Evolutionary conservation across 1,139 yeast genomes (phyloP).

Genomic region (Zhuliangozyma blackwelliae): DNA sequence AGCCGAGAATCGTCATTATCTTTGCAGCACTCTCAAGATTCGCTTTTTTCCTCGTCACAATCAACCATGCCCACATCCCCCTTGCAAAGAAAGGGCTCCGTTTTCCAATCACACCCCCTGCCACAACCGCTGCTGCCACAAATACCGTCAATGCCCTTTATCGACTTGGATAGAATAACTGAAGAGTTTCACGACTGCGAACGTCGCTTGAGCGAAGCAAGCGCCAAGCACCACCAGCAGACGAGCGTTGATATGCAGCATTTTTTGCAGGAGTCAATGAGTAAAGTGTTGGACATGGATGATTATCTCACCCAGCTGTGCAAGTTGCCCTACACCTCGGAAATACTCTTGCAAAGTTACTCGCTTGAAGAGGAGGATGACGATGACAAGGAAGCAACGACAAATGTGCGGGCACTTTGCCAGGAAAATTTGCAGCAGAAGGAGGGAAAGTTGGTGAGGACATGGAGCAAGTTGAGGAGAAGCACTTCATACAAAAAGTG

Average conservation of each 20-base stretch:
- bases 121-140: too few species aligned
- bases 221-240: not conserved
- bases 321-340: slow-evolving; percentile 9
- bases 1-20: too few species aligned
- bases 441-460: too few species aligned
- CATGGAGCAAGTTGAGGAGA: too few species aligned
- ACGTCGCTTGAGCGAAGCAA: slow-evolving; percentile 5
- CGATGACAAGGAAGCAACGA: not conserved
- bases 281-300: not conserved
- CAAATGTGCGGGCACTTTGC: not conserved
- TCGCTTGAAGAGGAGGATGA: slow-evolving; percentile 1
- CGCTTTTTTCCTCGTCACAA: not conserved
- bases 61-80: slow-evolving; percentile 3
- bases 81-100: too few species aligned
- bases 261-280: slow-evolving; percentile 5
- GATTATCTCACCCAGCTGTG: not conserved
- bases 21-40: too few species aligned
- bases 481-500: too few species aligned
- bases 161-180: slow-evolving; percentile 18
- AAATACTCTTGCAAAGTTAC: slow-evolving; percentile 6
- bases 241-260: slow-evolving; percentile 5
- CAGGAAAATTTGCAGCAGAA: too few species aligned
- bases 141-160: slow-evolving; percentile 2
- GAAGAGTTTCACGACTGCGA: slow-evolving; percentile 11
- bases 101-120: too few species aligned